Evolutionary conservation across 2,329 filamentous ascomycete species (phyloP).

Genomic region (Hirsutella rhossiliensis): DNA sequence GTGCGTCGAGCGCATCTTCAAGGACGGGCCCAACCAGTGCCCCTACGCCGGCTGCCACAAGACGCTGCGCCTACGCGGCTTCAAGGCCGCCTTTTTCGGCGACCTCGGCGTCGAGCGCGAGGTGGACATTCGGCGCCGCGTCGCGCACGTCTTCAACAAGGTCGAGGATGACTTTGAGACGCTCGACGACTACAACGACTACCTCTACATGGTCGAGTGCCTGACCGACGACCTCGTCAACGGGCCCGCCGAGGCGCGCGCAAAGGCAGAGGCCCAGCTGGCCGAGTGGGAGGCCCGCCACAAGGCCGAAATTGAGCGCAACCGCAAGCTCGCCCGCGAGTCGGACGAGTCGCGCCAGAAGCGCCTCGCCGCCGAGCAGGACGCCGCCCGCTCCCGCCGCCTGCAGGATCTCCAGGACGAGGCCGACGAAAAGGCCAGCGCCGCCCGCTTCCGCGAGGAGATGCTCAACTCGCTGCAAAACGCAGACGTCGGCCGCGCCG

Average conservation of each 20-base stretch:
- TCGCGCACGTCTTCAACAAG: conserved; percentile 75
- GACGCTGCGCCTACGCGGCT: conserved; percentile 74
- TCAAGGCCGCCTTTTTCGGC: conserved; percentile 80
- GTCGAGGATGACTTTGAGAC: conserved; percentile 84
- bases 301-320: conserved; percentile 53
- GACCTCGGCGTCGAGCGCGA: conserved; percentile 84
- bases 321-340: conserved; percentile 40
- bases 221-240: conserved; percentile 81
- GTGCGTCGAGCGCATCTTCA: conserved; percentile 91
- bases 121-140: conserved; percentile 76
- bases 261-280: conserved; percentile 31
- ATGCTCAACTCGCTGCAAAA: conserved; percentile 58
- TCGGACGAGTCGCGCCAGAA: conserved; percentile 40
- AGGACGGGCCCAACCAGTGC: conserved; percentile 80
- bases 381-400: conserved; percentile 48
- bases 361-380: conserved; percentile 52
- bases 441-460: conserved; percentile 52
- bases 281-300: conserved; percentile 61
- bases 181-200: conserved; percentile 78
- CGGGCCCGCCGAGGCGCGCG: conserved; percentile 51
- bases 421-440: conserved; percentile 54
- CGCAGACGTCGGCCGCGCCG: conserved; percentile 47
- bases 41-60: conserved; percentile 81
- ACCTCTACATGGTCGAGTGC: conserved; percentile 84
- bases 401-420: conserved; percentile 55